phyloP scores from a whole-genome alignment of 768 basidiomycete genomes.

The Boletus pseudo-olivaceus region DNA sequence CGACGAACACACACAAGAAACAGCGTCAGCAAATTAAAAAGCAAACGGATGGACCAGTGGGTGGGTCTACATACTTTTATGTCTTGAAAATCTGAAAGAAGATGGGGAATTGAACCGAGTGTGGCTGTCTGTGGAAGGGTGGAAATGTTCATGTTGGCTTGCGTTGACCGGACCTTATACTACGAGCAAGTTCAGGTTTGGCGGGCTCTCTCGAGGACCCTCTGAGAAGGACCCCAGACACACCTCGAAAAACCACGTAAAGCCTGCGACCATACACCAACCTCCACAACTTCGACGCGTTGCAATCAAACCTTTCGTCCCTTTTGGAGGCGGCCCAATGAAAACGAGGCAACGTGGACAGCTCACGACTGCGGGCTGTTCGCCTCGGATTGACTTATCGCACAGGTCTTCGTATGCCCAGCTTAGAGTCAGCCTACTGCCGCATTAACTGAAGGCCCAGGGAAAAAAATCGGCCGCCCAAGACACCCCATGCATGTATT shows the following conservation, averaged over 20 bases:
- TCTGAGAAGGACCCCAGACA: constrained; percentile 28
- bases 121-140: constrained; percentile 40
- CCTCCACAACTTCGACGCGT: not conserved
- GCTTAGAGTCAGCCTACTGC: constrained; percentile 5
- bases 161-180: constrained; percentile 60
- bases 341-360: constrained; percentile 4
- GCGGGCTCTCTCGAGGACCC: constrained; percentile 21
- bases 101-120: constrained; percentile 16
- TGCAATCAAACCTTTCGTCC: constrained; percentile 2
- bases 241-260: constrained; percentile 21
- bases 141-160: constrained; percentile 48
- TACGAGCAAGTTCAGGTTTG: constrained; percentile 38
- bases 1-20: not conserved
- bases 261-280: not conserved
- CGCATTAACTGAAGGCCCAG: not conserved
- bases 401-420: constrained; percentile 6
- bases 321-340: not conserved
- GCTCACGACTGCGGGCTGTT: constrained; percentile 1
- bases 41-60: not conserved
- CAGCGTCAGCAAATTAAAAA: constrained; percentile 5
- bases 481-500: not conserved
- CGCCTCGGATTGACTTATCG: not conserved
- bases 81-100: constrained; percentile 7
- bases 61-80: constrained; percentile 8
- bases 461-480: constrained; percentile 4